Conservation (phyloP, 2,329 filamentous ascomycete genomes). For the Arthrocladium fulminans region DNA sequence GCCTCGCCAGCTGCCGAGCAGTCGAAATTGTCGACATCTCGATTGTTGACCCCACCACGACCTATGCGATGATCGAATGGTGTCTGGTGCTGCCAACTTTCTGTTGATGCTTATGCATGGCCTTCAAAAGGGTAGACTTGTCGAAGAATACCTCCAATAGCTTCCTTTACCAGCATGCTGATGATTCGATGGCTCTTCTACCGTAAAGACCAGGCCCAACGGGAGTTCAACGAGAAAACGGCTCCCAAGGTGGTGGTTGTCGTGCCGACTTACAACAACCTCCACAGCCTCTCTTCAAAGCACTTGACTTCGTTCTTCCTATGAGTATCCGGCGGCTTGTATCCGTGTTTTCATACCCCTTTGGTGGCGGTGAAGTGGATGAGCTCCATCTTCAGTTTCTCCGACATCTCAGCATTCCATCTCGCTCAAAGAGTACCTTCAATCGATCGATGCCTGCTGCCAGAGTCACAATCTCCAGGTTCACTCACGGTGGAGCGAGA, state of each 20-base stretch:
- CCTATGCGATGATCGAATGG: slow-evolving; percentile 84
- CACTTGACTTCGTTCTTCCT: slow-evolving; percentile 82
- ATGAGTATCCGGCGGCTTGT: slow-evolving; percentile 85
- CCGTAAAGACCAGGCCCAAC: slow-evolving; percentile 70
- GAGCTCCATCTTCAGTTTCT: slow-evolving; percentile 83
- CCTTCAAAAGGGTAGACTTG: slow-evolving; percentile 74
- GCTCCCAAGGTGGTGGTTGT: slow-evolving; percentile 92
- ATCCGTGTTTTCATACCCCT: slow-evolving; percentile 92
- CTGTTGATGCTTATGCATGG: slow-evolving; percentile 80
- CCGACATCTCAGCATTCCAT: slow-evolving; percentile 74
- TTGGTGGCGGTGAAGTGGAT: slow-evolving; percentile 82
- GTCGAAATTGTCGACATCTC: slow-evolving; percentile 72
- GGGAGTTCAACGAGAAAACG: slow-evolving; percentile 70
- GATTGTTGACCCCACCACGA: slow-evolving; percentile 71
- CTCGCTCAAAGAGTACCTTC: slow-evolving; percentile 68
- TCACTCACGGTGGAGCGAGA: slow-evolving; percentile 86
- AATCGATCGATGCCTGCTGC: slow-evolving; percentile 85
- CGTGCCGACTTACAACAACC: slow-evolving; percentile 97
- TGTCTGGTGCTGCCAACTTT: slow-evolving; percentile 92
- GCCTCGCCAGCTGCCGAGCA: neutral
- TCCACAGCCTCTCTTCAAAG: slow-evolving; percentile 71
- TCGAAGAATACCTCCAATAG: slow-evolving; percentile 74
- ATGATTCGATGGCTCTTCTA: slow-evolving; percentile 89
- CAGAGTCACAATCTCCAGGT: slow-evolving; percentile 82
- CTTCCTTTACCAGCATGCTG: slow-evolving; percentile 84